Percentiles rank a stretch among this genome's conserved stretches.
These are phyloP conservation scores for Ophiostoma australiae DNA, from an alignment of 2,329 filamentous ascomycete genomes.

Conservation along the genomic window DNA sequence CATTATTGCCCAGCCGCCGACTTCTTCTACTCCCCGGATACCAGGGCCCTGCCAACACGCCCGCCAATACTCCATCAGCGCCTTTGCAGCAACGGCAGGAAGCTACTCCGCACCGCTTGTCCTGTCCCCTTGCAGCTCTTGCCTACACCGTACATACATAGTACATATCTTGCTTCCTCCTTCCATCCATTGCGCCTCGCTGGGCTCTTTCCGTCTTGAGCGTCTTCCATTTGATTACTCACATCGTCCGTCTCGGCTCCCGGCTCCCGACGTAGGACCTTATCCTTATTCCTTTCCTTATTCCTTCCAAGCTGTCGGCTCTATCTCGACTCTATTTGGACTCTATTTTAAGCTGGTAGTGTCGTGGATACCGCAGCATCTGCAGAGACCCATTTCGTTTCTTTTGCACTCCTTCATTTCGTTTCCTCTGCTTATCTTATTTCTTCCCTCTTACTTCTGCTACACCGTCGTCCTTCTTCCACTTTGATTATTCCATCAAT, in stretches of 20 bases:
- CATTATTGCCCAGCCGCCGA: neutral
- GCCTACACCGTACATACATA: neutral
- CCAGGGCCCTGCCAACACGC: conserved; percentile 4
- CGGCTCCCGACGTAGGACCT: neutral
- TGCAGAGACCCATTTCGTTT: neutral
- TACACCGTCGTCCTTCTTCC: neutral
- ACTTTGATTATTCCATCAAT: neutral
- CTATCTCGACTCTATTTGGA: neutral
- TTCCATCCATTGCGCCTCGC: neutral
- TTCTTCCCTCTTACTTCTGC: neutral
- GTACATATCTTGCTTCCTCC: neutral
- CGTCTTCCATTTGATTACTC: neutral
- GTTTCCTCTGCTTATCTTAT: neutral
- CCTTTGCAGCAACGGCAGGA: neutral
- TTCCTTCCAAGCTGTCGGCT: neutral
- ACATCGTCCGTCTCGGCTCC: conserved; percentile 1
- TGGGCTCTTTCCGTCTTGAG: neutral
- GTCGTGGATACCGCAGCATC: neutral
- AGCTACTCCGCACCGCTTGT: neutral
- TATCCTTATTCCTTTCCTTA: neutral
- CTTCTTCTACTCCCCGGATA: conserved; percentile 12
- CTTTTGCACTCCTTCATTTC: neutral
- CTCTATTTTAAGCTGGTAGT: neutral
- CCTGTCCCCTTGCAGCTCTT: neutral
- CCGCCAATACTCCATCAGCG: neutral